Percentiles rank a stretch among this genome's conserved stretches.
phyloP scores from a whole-genome alignment of 768 basidiomycete genomes.

The Tricholomella constricta region DNA sequence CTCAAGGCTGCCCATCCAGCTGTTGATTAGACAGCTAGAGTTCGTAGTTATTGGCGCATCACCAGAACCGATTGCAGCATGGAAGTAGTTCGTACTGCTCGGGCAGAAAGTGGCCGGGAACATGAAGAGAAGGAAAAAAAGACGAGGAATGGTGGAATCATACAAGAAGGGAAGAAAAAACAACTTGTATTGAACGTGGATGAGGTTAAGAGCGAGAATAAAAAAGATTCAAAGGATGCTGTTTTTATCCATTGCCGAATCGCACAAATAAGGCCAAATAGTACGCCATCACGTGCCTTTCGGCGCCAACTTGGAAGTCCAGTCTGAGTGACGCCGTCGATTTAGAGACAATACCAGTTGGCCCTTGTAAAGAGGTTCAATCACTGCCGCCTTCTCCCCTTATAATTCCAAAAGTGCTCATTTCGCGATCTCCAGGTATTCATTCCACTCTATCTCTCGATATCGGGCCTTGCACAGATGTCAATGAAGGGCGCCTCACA shows the following conservation, averaged over 20 bases:
- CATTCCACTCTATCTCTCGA: background rate
- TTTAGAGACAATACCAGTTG: too few species aligned
- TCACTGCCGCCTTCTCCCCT: too few species aligned
- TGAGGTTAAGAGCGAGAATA: background rate
- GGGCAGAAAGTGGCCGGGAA: slow-evolving; percentile 72
- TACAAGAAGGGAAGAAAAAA: background rate
- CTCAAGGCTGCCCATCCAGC: slow-evolving; percentile 49
- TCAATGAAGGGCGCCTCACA: slow-evolving; percentile 9
- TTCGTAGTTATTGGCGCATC: slow-evolving; percentile 63
- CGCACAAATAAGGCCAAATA: slow-evolving; percentile 7
- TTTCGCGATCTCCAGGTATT: background rate
- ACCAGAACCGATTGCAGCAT: slow-evolving; percentile 82
- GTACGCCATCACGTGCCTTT: slow-evolving; percentile 8
- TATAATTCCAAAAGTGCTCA: too few species aligned
- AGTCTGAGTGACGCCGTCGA: too few species aligned
- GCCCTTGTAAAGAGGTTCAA: too few species aligned
- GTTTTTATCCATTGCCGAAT: background rate
- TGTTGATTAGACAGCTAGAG: slow-evolving; percentile 56
- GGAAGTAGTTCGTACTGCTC: slow-evolving; percentile 60
- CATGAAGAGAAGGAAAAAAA: slow-evolving; percentile 7
- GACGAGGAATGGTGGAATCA: background rate
- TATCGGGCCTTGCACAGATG: background rate
- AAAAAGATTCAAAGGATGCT: background rate
- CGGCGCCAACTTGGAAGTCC: too few species aligned
- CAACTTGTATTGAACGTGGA: background rate